These are phyloP conservation scores for Hyphopichia pseudoburtonii DNA, from an alignment of 1,139 yeast species.

Conservation along the genomic window DNA sequence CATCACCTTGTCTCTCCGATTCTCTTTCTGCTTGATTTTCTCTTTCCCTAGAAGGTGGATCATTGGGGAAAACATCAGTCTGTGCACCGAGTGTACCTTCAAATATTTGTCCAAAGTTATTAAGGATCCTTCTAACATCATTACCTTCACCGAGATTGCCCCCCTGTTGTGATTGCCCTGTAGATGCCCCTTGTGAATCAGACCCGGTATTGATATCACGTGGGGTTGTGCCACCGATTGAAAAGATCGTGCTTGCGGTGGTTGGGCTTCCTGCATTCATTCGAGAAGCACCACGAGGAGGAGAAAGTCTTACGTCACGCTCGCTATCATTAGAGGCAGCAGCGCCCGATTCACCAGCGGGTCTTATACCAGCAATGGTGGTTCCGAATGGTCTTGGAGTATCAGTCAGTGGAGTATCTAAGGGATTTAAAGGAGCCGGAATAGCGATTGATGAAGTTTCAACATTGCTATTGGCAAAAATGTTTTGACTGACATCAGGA, in stretches of 20 bases:
- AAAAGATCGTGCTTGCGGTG: conserved; percentile 4
- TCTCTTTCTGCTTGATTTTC: neutral
- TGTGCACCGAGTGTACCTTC: conserved; percentile 4
- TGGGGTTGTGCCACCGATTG: conserved; percentile 3
- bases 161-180: no score
- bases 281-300: conserved; percentile 4
- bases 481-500: conserved; percentile 40
- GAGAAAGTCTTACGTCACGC: conserved; percentile 1
- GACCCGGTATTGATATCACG: no score
- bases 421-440: conserved; percentile 9
- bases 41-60: neutral
- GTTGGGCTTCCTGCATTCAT: conserved; percentile 3
- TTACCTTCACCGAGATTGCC: neutral
- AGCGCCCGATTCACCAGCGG: no score
- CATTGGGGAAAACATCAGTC: conserved; percentile 2
- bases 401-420: conserved; percentile 10
- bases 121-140: conserved; percentile 4
- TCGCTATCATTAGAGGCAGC: no score
- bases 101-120: conserved; percentile 4
- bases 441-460: conserved; percentile 21
- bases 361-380: neutral
- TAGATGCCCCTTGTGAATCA: no score
- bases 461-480: conserved; percentile 29
- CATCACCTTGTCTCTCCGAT: neutral
- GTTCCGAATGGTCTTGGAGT: no score